These are phyloP conservation scores for Chrysanthemum seticuspe DNA, from an alignment of 129 eudicot species.

Conservation along the genomic window DNA sequence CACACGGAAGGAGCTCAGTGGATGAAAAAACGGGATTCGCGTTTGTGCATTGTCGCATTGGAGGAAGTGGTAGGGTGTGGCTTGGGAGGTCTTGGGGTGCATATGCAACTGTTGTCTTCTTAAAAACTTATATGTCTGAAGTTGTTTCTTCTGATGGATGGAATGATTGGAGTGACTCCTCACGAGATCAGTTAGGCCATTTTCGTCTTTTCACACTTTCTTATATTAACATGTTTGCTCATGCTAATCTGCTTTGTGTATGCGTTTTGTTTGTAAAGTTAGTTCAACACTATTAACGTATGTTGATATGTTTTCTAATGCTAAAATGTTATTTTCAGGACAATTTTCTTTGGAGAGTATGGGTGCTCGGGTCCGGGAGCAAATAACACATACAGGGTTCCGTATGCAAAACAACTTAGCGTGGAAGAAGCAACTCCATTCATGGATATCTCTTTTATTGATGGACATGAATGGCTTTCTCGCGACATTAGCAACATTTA, in stretches of 20 bases:
- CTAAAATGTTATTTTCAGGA: conserved; percentile 40
- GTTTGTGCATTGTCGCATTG: conserved; percentile 59
- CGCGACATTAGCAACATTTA: conserved; percentile 14
- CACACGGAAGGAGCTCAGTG: conserved; percentile 60
- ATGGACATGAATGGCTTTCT: conserved; percentile 83
- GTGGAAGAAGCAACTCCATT: conserved; percentile 55
- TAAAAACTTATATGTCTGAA: conserved; percentile 58
- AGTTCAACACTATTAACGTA: too few species aligned
- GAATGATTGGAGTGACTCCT: conserved; percentile 79
- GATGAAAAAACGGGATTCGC: conserved; percentile 70
- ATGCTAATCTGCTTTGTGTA: not conserved
- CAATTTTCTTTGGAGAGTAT: conserved; percentile 80
- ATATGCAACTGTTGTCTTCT: conserved; percentile 61
- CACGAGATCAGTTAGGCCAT: conserved; percentile 57
- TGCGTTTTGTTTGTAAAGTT: not conserved
- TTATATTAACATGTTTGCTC: not conserved
- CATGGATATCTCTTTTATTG: conserved; percentile 60
- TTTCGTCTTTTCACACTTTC: not conserved
- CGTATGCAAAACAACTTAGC: conserved; percentile 62
- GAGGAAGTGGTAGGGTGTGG: conserved; percentile 78
- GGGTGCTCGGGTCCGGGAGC: conserved; percentile 76
- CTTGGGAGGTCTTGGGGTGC: conserved; percentile 95
- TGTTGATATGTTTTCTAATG: too few species aligned
- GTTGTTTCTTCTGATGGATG: conserved; percentile 76
- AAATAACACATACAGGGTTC: conserved; percentile 46